These are phyloP conservation scores for Sambucus nigra DNA, from an alignment of 129 eudicot genomes.

Conservation along the genomic window DNA sequence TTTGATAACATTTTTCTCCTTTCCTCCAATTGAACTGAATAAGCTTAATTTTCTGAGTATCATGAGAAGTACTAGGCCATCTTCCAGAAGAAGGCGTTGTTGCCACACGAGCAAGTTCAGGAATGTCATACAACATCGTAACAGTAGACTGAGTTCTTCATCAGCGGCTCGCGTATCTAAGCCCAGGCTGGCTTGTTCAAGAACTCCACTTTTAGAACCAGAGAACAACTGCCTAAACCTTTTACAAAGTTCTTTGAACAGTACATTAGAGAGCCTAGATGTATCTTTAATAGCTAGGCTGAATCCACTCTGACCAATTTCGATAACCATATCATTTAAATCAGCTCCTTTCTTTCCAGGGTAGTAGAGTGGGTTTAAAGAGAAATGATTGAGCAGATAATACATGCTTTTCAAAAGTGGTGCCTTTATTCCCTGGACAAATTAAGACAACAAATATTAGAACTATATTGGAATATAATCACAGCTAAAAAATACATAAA, in stretches of 20 bases:
- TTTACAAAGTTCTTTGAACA: slow-evolving; percentile 39
- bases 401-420: slow-evolving; percentile 43
- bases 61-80: slow-evolving; percentile 34
- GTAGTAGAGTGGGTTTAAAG: slow-evolving; percentile 22
- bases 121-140: slow-evolving; percentile 54
- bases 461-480: not conserved
- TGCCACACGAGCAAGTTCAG: slow-evolving; percentile 30
- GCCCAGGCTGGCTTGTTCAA: slow-evolving; percentile 12
- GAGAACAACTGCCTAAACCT: slow-evolving; percentile 33
- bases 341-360: slow-evolving; percentile 21
- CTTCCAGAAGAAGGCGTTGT: slow-evolving; percentile 24
- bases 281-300: slow-evolving; percentile 30
- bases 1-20: slow-evolving; percentile 8
- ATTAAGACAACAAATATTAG: not conserved
- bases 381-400: slow-evolving; percentile 33
- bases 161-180: slow-evolving; percentile 10
- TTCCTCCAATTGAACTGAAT: slow-evolving; percentile 15
- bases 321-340: slow-evolving; percentile 15
- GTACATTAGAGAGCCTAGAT: slow-evolving; percentile 35
- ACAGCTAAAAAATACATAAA: too few species aligned
- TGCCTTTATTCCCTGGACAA: slow-evolving; percentile 42
- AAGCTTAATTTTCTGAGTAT: slow-evolving; percentile 33
- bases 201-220: slow-evolving; percentile 18
- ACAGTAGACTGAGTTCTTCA: slow-evolving; percentile 39
- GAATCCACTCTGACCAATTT: slow-evolving; percentile 29